phyloP scores from a whole-genome alignment of 176 grass and related monocot genomes.

The Alloteropsis semialata region DNA sequence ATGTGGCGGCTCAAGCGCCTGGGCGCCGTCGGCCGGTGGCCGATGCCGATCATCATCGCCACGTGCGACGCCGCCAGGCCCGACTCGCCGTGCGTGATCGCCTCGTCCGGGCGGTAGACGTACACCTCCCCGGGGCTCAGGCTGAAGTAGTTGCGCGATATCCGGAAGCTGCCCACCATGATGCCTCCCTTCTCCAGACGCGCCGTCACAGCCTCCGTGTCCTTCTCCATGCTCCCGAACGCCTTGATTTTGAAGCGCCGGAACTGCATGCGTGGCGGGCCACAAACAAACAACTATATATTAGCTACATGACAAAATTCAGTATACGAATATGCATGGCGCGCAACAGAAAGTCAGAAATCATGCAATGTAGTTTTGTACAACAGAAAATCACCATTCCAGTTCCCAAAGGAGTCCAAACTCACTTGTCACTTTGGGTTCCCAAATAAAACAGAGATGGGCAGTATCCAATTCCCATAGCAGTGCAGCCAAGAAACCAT shows the following conservation, averaged over 20 bases:
- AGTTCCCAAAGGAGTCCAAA: background rate
- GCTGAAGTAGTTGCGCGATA: background rate
- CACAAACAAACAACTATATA: too few relatives aligned
- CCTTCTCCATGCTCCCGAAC: background rate
- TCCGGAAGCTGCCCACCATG: background rate
- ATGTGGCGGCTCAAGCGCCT: background rate
- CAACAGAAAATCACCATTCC: background rate
- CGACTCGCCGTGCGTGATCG: background rate
- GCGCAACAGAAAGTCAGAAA: too few relatives aligned
- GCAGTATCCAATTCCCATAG: too few relatives aligned
- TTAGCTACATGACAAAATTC: background rate
- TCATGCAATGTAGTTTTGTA: too few relatives aligned
- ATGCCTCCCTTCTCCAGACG: background rate
- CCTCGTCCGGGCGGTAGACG: background rate
- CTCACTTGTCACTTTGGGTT: background rate
- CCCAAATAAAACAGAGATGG: background rate
- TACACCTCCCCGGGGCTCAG: background rate
- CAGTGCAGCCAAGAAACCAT: background rate
- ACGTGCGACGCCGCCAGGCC: background rate
- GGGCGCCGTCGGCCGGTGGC: background rate
- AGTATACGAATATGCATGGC: too few relatives aligned
- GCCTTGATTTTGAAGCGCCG: too few relatives aligned
- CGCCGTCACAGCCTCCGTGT: background rate
- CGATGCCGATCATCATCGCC: background rate
- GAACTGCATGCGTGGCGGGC: too few relatives aligned